These are phyloP conservation scores for Trametopsis cervina DNA, from an alignment of 768 basidiomycete species.

Conservation along the genomic window DNA sequence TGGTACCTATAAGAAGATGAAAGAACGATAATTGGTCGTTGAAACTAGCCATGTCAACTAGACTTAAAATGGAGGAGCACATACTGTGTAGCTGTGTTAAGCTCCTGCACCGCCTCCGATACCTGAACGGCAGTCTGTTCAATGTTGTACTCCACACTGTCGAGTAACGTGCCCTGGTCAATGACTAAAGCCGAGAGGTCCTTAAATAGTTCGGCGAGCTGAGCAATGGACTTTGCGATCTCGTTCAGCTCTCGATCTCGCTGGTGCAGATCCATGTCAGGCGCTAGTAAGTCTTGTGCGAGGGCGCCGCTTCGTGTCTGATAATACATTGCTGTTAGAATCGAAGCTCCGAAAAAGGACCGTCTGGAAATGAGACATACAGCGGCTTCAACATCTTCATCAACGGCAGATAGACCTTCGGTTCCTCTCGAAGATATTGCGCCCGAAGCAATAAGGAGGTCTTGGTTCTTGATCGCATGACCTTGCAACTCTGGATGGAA, in stretches of 20 bases:
- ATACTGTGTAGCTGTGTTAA: conserved; percentile 75
- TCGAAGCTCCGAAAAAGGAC: conserved; percentile 7
- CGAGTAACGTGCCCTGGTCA: conserved; percentile 94
- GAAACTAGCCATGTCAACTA: too few relatives aligned
- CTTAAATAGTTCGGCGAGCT: conserved; percentile 92
- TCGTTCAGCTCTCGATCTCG: conserved; percentile 73
- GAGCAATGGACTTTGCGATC: conserved; percentile 87
- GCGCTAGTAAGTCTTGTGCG: conserved; percentile 28
- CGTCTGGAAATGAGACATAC: conserved; percentile 6
- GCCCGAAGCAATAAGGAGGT: conserved; percentile 86
- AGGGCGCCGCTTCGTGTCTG: conserved; percentile 29
- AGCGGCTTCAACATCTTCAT: conserved; percentile 86
- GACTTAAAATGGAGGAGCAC: conserved; percentile 23
- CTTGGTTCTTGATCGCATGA: conserved; percentile 96
- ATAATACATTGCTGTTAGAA: conserved; percentile 1
- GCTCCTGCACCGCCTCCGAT: conserved; percentile 77
- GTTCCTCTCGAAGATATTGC: conserved; percentile 75
- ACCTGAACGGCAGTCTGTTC: conserved; percentile 83
- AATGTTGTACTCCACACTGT: conserved; percentile 96
- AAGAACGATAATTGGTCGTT: not conserved
- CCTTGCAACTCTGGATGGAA: conserved; percentile 75
- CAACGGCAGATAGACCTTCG: conserved; percentile 76
- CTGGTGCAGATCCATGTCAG: conserved; percentile 35
- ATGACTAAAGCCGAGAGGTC: conserved; percentile 91
- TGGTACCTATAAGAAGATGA: conserved; percentile 60